A percentile compares a stretch with the other conserved stretches of the same genome.
These are phyloP conservation scores for Xylaria sp. DNA, from an alignment of 2,329 filamentous ascomycete species.

Conservation along the genomic window DNA sequence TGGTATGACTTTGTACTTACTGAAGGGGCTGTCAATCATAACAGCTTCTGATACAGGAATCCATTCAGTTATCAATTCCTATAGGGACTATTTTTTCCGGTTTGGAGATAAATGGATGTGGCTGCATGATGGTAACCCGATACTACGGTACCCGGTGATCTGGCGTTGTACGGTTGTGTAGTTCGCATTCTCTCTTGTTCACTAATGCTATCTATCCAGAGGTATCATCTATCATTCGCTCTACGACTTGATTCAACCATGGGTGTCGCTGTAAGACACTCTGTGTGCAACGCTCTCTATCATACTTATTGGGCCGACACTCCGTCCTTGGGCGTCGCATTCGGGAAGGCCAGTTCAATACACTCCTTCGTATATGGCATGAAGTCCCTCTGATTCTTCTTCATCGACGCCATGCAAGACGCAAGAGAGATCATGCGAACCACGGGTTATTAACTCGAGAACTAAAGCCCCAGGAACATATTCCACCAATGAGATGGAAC, in stretches of 20 bases:
- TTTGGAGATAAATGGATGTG: background rate
- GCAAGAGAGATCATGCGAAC: slow-evolving; percentile 9
- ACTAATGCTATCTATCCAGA: background rate
- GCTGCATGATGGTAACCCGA: background rate
- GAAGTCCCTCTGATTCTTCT: slow-evolving; percentile 7
- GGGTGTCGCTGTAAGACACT: background rate
- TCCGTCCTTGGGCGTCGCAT: background rate
- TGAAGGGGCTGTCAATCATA: no score
- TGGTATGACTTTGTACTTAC: background rate
- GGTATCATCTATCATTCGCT: background rate
- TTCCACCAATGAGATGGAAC: slow-evolving; percentile 11
- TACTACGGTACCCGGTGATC: slow-evolving; percentile 9
- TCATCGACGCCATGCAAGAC: slow-evolving; percentile 17
- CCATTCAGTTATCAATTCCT: background rate
- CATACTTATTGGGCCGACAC: background rate
- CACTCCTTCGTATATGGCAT: slow-evolving; percentile 8
- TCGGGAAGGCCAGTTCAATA: background rate
- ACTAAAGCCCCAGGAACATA: background rate
- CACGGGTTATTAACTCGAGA: background rate
- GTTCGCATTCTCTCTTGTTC: background rate
- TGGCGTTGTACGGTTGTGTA: background rate
- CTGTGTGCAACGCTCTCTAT: background rate
- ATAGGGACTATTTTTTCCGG: background rate
- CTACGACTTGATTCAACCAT: background rate
- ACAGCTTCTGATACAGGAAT: background rate